Conservation (phyloP, 2,329 filamentous ascomycete genomes). For the Xylariomycetidae sp. region DNA sequence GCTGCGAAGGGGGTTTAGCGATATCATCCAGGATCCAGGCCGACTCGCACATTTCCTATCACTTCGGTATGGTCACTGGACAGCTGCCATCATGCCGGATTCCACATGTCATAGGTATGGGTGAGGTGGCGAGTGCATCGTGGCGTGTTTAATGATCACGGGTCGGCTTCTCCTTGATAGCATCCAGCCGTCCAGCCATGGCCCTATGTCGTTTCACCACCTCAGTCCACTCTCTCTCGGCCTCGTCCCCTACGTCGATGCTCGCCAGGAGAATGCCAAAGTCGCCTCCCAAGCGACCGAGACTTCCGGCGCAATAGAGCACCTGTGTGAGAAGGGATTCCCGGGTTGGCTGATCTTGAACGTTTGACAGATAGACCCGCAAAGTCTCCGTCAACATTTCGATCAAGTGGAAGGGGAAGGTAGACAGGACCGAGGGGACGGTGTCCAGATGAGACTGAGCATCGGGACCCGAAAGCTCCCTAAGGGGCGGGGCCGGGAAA, state of each 20-base stretch:
- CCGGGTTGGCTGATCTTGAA: slow-evolving; percentile 72
- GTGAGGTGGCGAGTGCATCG: too few species aligned
- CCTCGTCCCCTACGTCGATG: slow-evolving; percentile 39
- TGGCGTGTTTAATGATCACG: too few species aligned
- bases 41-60: too few species aligned
- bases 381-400: slow-evolving; percentile 76
- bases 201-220: slow-evolving; percentile 84
- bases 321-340: slow-evolving; percentile 91
- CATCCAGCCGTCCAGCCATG: slow-evolving; percentile 73
- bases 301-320: slow-evolving; percentile 84
- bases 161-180: slow-evolving; percentile 45
- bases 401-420: slow-evolving; percentile 80
- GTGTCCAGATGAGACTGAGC: slow-evolving; percentile 44
- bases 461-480: slow-evolving; percentile 11
- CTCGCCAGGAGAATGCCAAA: slow-evolving; percentile 84
- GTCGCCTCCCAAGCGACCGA: slow-evolving; percentile 85
- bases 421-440: slow-evolving; percentile 72
- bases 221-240: slow-evolving; percentile 74
- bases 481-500: slow-evolving; percentile 50
- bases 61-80: too few species aligned
- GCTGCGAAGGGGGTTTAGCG: too few species aligned
- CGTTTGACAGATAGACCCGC: slow-evolving; percentile 70
- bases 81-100: too few species aligned
- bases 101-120: too few species aligned
- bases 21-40: too few species aligned